Evolutionary conservation across 805 yeast genomes (phyloP), one percentile per base, ranked within the genome.

Genomic region (Candida pseudoglaebosa): DNA sequence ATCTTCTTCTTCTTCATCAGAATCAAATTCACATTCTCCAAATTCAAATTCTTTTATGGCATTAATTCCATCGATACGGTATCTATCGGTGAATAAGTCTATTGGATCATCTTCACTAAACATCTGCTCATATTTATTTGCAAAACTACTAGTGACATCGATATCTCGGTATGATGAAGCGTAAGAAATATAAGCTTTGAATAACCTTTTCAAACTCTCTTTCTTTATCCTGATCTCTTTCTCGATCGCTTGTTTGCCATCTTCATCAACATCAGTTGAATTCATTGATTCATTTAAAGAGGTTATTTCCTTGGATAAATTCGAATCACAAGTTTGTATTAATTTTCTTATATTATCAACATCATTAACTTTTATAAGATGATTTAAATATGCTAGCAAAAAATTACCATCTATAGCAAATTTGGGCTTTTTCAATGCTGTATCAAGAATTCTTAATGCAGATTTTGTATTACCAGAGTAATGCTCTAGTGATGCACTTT

Each of bases 401-500:
- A 80, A 90, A 17, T 71, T 75, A 4, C 83, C 82, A 45, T 79
- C 67, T 12, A 61, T 74, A 10, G 70, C 60, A 26, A 67, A 77
- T 32, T 63, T 54, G 6, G 9, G 9, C n/a, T 7, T 32, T 54
- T 79, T 85, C 65, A 86, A 65, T 5, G 95, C 97, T 32, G 86
- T 59, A 45, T 85, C 95, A 56, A 87, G 82, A 14, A 90, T 80
- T 53, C 82, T 82, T 37, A 74, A 66, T 0, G 96, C 90, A 32
- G 85, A 78, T 38, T 77, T 80, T 17, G 73, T 63, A 44, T 81
- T 84, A 43, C 77, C 81, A 42, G 82, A 71, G 48, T 77, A 78
- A 49, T 75, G 80, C 54, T 91, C 99, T 67, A 89, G 70, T 54
- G 78, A 67, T 0, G 97, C 96, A 52, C 84, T 83, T 42, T 86